A percentile compares a stretch with the other conserved stretches of the same genome.
These are phyloP conservation scores for Pholiota adiposa DNA, from an alignment of 1,284 basidiomycete genomes.

Conservation along the genomic window DNA sequence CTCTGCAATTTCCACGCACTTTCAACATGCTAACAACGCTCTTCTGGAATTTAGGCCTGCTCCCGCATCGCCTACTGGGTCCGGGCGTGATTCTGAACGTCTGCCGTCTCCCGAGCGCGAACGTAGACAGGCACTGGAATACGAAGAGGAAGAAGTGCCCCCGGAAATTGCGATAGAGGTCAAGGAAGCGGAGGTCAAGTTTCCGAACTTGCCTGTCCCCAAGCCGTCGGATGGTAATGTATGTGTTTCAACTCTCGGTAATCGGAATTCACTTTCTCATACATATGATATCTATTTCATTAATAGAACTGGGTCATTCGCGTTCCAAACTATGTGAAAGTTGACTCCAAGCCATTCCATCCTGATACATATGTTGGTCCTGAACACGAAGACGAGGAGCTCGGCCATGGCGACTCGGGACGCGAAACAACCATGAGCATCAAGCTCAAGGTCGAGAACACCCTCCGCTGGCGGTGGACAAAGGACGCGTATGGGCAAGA, in stretches of 20 bases:
- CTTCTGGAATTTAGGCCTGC: constrained; percentile 25
- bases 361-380: constrained; percentile 81
- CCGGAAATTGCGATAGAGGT: constrained; percentile 56
- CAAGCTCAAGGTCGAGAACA: constrained; percentile 89
- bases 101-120: constrained; percentile 73
- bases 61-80: constrained; percentile 49
- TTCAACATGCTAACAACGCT: constrained; percentile 9
- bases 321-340: constrained; percentile 83
- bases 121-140: constrained; percentile 74
- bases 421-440: constrained; percentile 79
- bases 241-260: constrained; percentile 29
- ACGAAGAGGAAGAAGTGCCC: constrained; percentile 77
- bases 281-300: no score
- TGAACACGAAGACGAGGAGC: constrained; percentile 75
- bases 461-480: constrained; percentile 88
- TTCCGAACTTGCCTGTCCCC: constrained; percentile 80
- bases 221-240: constrained; percentile 74
- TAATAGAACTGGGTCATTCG: constrained; percentile 79
- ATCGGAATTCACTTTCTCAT: not conserved
- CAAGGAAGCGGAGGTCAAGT: constrained; percentile 72
- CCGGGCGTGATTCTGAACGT: constrained; percentile 64
- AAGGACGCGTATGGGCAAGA: constrained; percentile 72
- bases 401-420: constrained; percentile 54
- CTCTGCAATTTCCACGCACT: constrained; percentile 11
- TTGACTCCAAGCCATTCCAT: constrained; percentile 84